Evolutionary conservation across 345 rosid genomes (phyloP).

Genomic region (Boechera retrofracta): DNA sequence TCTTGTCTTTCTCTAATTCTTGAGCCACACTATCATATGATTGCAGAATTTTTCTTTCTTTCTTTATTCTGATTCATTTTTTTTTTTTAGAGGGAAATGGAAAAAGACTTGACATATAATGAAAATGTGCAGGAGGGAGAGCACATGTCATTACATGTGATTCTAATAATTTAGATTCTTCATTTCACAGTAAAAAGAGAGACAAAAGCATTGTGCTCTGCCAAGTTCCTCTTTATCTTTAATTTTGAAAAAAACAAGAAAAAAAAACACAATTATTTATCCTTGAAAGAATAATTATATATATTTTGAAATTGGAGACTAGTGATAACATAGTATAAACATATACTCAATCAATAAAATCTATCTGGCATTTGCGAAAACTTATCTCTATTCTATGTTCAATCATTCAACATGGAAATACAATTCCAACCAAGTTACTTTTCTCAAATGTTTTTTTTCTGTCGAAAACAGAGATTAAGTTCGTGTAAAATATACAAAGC

Average conservation of each 20-base stretch:
- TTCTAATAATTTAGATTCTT: slow-evolving; percentile 48
- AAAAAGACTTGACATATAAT: slow-evolving; percentile 45
- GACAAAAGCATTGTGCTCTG: slow-evolving; percentile 41
- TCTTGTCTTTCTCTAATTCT: slow-evolving; percentile 47
- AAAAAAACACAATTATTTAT: slow-evolving; percentile 9
- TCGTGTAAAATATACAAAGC: background rate
- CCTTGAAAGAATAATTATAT: slow-evolving; percentile 6
- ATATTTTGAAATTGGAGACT: background rate
- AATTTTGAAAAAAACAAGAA: background rate
- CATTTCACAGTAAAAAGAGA: slow-evolving; percentile 39
- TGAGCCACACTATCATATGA: slow-evolving; percentile 46
- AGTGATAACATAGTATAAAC: slow-evolving; percentile 1
- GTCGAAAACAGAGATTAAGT: background rate
- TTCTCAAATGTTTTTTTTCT: background rate
- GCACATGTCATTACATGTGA: slow-evolving; percentile 52
- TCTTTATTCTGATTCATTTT: background rate
- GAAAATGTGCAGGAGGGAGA: slow-evolving; percentile 41
- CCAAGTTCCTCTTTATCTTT: slow-evolving; percentile 37
- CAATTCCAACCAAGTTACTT: slow-evolving; percentile 8
- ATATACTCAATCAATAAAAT: background rate
- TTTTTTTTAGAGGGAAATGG: slow-evolving; percentile 9
- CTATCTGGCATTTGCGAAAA: slow-evolving; percentile 6
- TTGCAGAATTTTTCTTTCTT: slow-evolving; percentile 30
- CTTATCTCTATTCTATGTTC: slow-evolving; percentile 21
- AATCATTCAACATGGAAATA: slow-evolving; percentile 28